A percentile compares a stretch with the other conserved stretches of the same genome.
Evolutionary conservation across 2,329 filamentous ascomycete genomes (phyloP).

Genomic region (Colletotrichum tabaci): DNA sequence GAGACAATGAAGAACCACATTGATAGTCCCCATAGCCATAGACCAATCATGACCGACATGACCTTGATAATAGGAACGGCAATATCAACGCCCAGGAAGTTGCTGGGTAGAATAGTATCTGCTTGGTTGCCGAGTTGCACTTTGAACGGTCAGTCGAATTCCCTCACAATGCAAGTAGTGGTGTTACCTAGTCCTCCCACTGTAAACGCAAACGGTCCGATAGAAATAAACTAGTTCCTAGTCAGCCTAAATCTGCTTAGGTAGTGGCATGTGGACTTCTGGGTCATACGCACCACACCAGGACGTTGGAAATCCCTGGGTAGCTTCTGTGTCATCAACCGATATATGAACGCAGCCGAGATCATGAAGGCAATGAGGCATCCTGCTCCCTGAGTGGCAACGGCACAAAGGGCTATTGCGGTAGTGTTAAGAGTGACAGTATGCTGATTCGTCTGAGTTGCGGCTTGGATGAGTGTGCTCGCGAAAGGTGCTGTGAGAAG

Average conservation of each 20-base stretch:
- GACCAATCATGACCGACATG: constrained; percentile 72
- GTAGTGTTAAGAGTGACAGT: constrained; percentile 56
- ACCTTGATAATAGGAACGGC: constrained; percentile 62
- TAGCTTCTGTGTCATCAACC: constrained; percentile 90
- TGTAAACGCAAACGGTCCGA: constrained; percentile 79
- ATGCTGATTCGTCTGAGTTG: constrained; percentile 46
- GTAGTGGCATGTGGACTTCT: background rate
- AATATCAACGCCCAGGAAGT: constrained; percentile 59
- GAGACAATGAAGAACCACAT: constrained; percentile 89
- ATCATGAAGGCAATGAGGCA: constrained; percentile 80
- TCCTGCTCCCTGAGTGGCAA: constrained; percentile 68
- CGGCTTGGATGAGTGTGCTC: constrained; percentile 66
- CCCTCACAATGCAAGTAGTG: background rate
- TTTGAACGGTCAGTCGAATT: constrained; percentile 34
- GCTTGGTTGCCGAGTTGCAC: constrained; percentile 63
- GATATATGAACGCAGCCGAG: constrained; percentile 86
- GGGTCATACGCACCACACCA: constrained; percentile 70
- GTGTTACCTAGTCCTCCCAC: constrained; percentile 60
- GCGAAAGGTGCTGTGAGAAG: constrained; percentile 84
- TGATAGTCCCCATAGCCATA: constrained; percentile 89
- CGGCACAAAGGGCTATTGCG: constrained; percentile 64
- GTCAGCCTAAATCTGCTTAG: background rate
- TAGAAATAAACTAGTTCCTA: constrained; percentile 76
- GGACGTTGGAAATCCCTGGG: constrained; percentile 82
- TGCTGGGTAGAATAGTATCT: constrained; percentile 58